Conservation (phyloP, 768 basidiomycete species). For the Xerocomellus dryophilus region DNA sequence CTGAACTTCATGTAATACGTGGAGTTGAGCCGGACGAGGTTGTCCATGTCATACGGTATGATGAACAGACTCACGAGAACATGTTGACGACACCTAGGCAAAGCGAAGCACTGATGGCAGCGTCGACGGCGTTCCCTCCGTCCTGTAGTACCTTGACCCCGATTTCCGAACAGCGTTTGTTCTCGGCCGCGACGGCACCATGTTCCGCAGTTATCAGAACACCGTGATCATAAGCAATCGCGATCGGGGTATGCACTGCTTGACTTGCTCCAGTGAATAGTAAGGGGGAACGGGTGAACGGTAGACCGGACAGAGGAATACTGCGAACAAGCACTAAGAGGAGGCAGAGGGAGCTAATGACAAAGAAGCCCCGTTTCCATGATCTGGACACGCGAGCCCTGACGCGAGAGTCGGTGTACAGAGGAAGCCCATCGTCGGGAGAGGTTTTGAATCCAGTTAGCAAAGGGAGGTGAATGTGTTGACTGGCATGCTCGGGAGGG, state of each 20-base stretch:
- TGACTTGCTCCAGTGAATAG: too few species aligned
- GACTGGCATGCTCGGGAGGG: neutral
- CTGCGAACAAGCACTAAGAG: constrained; percentile 7
- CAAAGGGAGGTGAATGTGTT: neutral
- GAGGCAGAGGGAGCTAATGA: constrained; percentile 12
- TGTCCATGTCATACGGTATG: neutral
- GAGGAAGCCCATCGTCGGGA: constrained; percentile 17
- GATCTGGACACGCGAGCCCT: neutral
- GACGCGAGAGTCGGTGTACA: constrained; percentile 10
- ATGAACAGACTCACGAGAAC: constrained; percentile 64
- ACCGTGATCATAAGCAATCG: constrained; percentile 44
- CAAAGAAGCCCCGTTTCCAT: constrained; percentile 14
- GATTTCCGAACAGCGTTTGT: constrained; percentile 79
- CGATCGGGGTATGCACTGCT: too few species aligned
- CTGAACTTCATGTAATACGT: constrained; percentile 46
- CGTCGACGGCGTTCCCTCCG: constrained; percentile 91
- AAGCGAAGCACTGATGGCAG: constrained; percentile 73
- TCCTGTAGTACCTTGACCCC: constrained; percentile 73
- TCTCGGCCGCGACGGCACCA: constrained; percentile 90
- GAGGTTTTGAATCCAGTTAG: neutral
- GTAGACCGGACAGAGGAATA: neutral
- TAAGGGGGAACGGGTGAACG: neutral
- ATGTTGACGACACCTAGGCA: constrained; percentile 85
- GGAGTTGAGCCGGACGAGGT: neutral
- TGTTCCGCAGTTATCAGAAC: constrained; percentile 60